Base-by-base conservation (phyloP, 78 protist genomes). In the Isochrysis galbana region DNA sequence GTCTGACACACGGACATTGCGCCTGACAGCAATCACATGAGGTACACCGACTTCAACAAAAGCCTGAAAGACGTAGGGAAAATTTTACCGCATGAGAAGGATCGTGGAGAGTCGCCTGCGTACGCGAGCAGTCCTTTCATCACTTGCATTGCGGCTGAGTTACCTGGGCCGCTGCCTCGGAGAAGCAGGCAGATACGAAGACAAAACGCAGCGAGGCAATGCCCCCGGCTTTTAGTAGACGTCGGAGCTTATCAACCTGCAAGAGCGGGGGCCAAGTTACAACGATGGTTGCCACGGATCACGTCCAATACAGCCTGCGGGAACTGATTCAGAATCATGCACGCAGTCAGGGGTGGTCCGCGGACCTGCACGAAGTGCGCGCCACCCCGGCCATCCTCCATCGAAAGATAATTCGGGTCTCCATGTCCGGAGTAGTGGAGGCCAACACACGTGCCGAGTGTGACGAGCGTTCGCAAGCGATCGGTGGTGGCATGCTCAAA, bases 401-500 rank as follows among this genome's bases (percentile, higher is more conserved):
- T 14, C 34, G 42, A n/a, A 19, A 70, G 80, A 41, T n/a, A 34
- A 19, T 11, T 14, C 34, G 80, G 80, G 80, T 70, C 80, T 2
- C 80, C 80, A 41, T 70, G 80, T 41, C 80, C 80, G 39, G 80
- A 70, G 17, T 70, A 70, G 41, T 70, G 80, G 29, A 70, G 80
- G 22, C 80, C 80, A 19, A 17, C 80, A 41, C 80, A 70, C 42
- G 14, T 26, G 80, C 80, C 80, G 80, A 70, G 80, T 23, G 80
- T 70, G 39, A 70, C 80, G 34, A 70, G 41, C 32, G 80, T 70
- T 34, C 80, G 80, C 80, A 70, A n/a, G 7, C 80, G 80, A n/a
- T 70, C 80, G 80, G 80, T 70, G 1, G 80, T 70, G 29, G 80
- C 80, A 19, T 14, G 39, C 42, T 26, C 80, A n/a, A 70, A 70